Base-by-base conservation (phyloP, 352 stramenopile species). In the Globisporangium uncinulatum region DNA sequence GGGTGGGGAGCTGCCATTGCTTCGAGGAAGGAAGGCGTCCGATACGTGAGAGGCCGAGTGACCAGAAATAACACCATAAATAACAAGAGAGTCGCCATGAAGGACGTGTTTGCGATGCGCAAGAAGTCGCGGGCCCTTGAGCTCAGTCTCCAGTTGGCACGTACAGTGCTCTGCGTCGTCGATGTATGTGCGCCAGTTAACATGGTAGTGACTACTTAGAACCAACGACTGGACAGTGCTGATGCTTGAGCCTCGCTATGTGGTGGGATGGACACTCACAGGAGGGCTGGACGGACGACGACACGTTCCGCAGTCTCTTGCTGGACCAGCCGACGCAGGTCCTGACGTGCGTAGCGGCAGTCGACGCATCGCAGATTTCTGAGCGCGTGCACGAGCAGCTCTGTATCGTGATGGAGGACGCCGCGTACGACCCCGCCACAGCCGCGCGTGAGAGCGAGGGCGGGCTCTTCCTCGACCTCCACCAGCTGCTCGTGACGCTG, bases 401-500 rank as follows among this genome's bases (percentile, higher is more conserved):
- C 17, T 87, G 76, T 39, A 57, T 42, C 7, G 57, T 86, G 20
- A 71, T 76, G 50, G 71, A 86, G 14, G 73, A 87, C 29, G 71
- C 64, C 0, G 71, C 70, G 36, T 87, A 87, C 50, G 74, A 89
- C 29, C 63, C 79, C 0, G 68, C 71, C 11, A 53, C 67, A 11
- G 76, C 79, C 0, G 79, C 79, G 6, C 61, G 79, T 5, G 74
- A 87, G 59, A 89, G 74, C 54, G 76, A 86, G 46, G 78, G 65
- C 0, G 79, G 79, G 0, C 59, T 89, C 36, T 89, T 87, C 47
- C 69, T 89, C 32, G 76, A 89, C 51, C 56, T 89, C 3, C 63
- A 87, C 17, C 54, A 62, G 2, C 48, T 66, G 24, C 51, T 89
- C 29, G 64, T 50, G 8, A 47, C 67, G 7, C 57, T 89, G 1